phyloP scores from a whole-genome alignment of 306 rosid genomes.

The Cucurbita moschata region DNA sequence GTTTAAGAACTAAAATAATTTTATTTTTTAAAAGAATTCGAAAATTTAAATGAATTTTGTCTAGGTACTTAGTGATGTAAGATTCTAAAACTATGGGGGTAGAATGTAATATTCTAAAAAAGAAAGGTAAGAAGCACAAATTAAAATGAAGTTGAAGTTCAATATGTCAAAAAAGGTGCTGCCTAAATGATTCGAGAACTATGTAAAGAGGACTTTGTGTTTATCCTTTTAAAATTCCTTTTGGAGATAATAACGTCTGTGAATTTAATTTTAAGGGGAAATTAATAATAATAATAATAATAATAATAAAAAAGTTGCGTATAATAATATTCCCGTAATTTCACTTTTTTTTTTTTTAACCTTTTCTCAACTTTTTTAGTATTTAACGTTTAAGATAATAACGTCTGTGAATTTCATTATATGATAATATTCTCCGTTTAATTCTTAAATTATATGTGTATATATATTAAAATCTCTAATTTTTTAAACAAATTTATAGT shows the following conservation, averaged over 20 bases:
- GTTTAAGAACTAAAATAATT: no score
- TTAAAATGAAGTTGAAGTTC: background rate
- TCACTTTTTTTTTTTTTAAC: background rate
- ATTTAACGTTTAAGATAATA: background rate
- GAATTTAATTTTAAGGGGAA: background rate
- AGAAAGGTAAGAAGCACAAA: background rate
- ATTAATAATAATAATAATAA: background rate
- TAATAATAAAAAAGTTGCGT: background rate
- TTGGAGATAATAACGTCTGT: background rate
- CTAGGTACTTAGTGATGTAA: no score
- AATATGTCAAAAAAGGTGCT: background rate
- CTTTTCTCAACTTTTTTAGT: background rate
- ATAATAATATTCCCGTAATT: background rate
- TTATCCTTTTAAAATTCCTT: constrained; percentile 1
- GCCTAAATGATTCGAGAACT: background rate
- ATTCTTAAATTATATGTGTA: no score
- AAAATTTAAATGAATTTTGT: no score
- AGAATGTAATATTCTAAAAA: no score
- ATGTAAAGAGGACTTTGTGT: background rate
- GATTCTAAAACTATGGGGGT: background rate
- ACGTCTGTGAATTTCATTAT: background rate
- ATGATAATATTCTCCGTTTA: background rate
- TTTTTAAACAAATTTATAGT: no score
- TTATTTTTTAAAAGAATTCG: no score
- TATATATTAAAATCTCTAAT: no score